Conservation (phyloP, 1,284 basidiomycete genomes). For the Cystobasidiaceae sp. region DNA sequence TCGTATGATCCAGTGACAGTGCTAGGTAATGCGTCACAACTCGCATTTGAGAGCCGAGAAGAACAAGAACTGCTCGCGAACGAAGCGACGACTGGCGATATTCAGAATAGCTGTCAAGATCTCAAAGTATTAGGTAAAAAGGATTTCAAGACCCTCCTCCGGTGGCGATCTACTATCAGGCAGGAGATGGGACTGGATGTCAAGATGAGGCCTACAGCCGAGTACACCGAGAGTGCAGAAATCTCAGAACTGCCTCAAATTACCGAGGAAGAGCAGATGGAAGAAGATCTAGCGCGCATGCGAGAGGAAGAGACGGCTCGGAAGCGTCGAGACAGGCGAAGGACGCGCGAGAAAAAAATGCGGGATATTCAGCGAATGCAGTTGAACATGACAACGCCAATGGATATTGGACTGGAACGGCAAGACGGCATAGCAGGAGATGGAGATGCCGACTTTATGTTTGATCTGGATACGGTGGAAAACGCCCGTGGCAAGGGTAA, state of each 20-base stretch:
- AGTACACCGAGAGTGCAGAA: slow-evolving; percentile 69
- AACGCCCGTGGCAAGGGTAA: slow-evolving; percentile 51
- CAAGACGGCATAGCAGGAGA: slow-evolving; percentile 47
- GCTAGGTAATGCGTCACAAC: slow-evolving; percentile 77
- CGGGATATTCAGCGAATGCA: slow-evolving; percentile 92
- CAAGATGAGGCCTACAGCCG: slow-evolving; percentile 56
- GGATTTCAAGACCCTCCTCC: slow-evolving; percentile 89
- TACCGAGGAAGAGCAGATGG: slow-evolving; percentile 82
- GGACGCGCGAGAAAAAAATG: slow-evolving; percentile 81
- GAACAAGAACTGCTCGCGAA: slow-evolving; percentile 77
- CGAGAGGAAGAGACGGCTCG: slow-evolving; percentile 65
- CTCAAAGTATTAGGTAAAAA: slow-evolving; percentile 95
- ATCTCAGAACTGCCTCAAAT: slow-evolving; percentile 59
- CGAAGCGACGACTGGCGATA: slow-evolving; percentile 69
- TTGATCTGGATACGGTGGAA: slow-evolving; percentile 69
- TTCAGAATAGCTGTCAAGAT: slow-evolving; percentile 79
- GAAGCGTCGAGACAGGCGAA: slow-evolving; percentile 72
- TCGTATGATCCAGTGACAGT: slow-evolving; percentile 67
- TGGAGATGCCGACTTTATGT: slow-evolving; percentile 71
- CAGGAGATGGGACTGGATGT: slow-evolving; percentile 82
- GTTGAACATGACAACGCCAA: slow-evolving; percentile 91
- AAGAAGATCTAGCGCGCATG: slow-evolving; percentile 60
- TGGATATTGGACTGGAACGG: slow-evolving; percentile 86
- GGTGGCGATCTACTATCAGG: slow-evolving; percentile 78
- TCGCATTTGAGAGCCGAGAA: slow-evolving; percentile 69